Evolutionary conservation across 169 alveolate species (phyloP).

Genomic region (Cryptosporidium sp.): DNA sequence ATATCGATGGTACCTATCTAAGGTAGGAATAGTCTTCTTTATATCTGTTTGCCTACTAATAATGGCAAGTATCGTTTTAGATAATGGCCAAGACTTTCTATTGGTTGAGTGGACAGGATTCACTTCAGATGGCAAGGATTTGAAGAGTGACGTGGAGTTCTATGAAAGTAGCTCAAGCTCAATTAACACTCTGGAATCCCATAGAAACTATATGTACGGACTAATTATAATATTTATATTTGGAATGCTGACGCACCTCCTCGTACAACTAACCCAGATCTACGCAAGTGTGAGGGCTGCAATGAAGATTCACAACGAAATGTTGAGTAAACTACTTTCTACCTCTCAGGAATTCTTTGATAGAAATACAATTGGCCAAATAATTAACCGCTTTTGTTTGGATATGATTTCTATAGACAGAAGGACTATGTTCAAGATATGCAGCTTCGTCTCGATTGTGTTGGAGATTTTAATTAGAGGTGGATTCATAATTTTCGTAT

Average conservation of each 20-base stretch:
- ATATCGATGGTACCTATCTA: constrained; percentile 50
- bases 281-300: constrained; percentile 75
- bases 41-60: background rate
- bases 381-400: constrained; percentile 78
- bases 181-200: constrained; percentile 9
- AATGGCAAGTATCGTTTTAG: constrained; percentile 10
- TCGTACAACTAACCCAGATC: constrained; percentile 14
- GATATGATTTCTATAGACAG: constrained; percentile 78
- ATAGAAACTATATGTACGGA: constrained; percentile 32
- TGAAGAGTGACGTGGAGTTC: background rate
- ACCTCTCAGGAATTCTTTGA: constrained; percentile 79
- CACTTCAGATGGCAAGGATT: constrained; percentile 39
- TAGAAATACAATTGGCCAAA: constrained; percentile 78
- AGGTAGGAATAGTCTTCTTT: constrained; percentile 32
- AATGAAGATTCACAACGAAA: constrained; percentile 76
- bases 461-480: constrained; percentile 75
- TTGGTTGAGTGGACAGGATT: constrained; percentile 70
- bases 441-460: constrained; percentile 73
- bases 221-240: constrained; percentile 31
- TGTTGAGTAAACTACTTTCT: constrained; percentile 61
- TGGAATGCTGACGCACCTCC: background rate
- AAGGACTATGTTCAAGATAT: constrained; percentile 76
- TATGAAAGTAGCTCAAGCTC: background rate
- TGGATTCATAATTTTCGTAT: constrained; percentile 51
- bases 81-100: constrained; percentile 54